Evolutionary conservation across 83 land plant species (phyloP), one percentile per base, ranked within the genome.

Genomic region (Diphasiastrum complanatum): DNA sequence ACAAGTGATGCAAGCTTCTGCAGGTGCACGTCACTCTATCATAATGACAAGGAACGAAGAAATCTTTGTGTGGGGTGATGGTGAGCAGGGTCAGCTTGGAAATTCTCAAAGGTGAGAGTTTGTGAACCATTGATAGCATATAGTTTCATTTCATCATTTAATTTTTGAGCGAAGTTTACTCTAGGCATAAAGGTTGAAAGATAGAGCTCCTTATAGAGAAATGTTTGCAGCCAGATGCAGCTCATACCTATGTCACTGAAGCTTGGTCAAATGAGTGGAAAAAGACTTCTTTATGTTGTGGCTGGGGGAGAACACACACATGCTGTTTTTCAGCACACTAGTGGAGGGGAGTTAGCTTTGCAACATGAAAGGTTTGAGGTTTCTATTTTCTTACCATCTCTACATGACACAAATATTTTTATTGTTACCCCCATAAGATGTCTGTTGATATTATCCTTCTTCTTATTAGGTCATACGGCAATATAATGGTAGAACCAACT

Each of bases 271-370:
- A 56, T 65, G 22, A 37, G 51, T 51, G 61, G 57, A 23, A 60
- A 69, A 37, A 30, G 47, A 57, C 54, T 68, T 25, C 65, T 70
- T 54, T 77, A 51, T 67, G 77, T 65, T 23, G 76, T 77, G 40
- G 79, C 79, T 49, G 72, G 77, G 27, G 79, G 79, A 30, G 78
- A 77, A 45, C 79, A 77, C 38, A 77, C 79, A 18, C 30, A 72
- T 31, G 51, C 62, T 51, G 73, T 64, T 5, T 75, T 18, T 57
- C 33, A 57, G 20, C 57, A 12, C 23, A 34, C 19, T 48, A 40
- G n/a, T 51, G 34, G 24, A 18, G 40, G 49, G 5, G 33, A 34
- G 27, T 23, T 46, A n/a, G 22, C n/a, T 14, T 61, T 24, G 20
- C 51, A 3, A 26, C 3, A 3, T 2, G 55, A 51, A 20, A 51